These are phyloP conservation scores for Helianthus tuberosus DNA, from an alignment of 129 eudicot species.

Conservation along the genomic window DNA sequence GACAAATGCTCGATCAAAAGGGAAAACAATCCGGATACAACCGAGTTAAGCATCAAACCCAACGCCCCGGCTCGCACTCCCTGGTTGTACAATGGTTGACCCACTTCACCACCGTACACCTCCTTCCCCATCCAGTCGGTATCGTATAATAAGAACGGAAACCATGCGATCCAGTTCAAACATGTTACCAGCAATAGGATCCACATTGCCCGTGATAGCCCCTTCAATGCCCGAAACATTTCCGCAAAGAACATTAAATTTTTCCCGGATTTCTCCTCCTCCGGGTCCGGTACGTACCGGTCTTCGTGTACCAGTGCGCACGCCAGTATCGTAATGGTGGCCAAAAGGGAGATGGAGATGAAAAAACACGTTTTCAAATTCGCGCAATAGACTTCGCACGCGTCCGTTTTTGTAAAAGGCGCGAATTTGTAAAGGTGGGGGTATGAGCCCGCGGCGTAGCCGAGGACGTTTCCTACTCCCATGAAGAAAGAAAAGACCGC, in stretches of 20 bases:
- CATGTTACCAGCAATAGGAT: constrained; percentile 53
- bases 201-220: constrained; percentile 52
- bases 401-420: constrained; percentile 65
- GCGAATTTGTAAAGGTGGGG: constrained; percentile 46
- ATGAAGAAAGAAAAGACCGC: constrained; percentile 73
- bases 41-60: constrained; percentile 61
- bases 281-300: constrained; percentile 18
- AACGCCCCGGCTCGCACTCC: constrained; percentile 69
- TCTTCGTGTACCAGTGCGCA: constrained; percentile 54
- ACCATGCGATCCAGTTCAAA: constrained; percentile 71
- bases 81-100: constrained; percentile 28
- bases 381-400: constrained; percentile 84
- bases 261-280: constrained; percentile 9
- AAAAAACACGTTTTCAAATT: constrained; percentile 77
- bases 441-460: constrained; percentile 91
- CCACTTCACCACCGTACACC: constrained; percentile 67
- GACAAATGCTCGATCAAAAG: constrained; percentile 44
- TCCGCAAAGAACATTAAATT: constrained; percentile 16
- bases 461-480: constrained; percentile 84
- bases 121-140: constrained; percentile 95
- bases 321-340: constrained; percentile 36
- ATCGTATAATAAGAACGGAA: constrained; percentile 62
- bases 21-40: constrained; percentile 48
- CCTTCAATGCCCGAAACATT: constrained; percentile 40
- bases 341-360: constrained; percentile 62